Evolutionary conservation across 768 basidiomycete genomes (phyloP).

Genomic region (Termitomyces sp.): DNA sequence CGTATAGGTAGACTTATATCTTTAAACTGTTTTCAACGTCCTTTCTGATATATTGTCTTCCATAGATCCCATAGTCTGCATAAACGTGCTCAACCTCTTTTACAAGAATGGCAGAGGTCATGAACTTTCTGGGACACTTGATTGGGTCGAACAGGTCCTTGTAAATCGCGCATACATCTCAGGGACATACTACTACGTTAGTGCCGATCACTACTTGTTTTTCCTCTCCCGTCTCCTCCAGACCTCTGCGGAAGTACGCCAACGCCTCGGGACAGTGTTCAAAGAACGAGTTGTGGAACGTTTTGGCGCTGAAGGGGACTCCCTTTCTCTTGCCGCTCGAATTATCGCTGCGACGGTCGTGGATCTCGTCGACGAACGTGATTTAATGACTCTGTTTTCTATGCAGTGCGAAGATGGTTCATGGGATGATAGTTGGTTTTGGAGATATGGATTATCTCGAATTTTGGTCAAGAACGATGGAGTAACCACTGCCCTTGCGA

Average conservation of each 20-base stretch:
- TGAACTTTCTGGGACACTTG: background rate
- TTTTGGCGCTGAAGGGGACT: background rate
- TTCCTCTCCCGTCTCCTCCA: background rate
- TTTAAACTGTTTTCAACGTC: no score
- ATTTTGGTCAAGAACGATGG: background rate
- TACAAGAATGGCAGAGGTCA: background rate
- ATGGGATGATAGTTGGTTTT: background rate
- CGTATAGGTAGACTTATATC: background rate
- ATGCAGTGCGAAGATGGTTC: background rate
- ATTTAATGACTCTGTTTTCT: background rate
- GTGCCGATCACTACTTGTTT: background rate
- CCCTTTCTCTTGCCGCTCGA: background rate
- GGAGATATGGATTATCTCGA: background rate
- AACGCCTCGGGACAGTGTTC: background rate
- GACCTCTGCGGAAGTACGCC: background rate
- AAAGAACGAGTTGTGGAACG: background rate
- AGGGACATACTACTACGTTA: background rate
- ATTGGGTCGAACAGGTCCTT: background rate
- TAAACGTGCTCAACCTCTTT: background rate
- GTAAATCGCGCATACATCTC: background rate
- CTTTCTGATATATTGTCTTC: background rate
- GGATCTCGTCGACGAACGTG: background rate
- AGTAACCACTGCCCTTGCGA: background rate
- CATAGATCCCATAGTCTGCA: background rate
- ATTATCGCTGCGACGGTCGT: background rate